phyloP scores from a whole-genome alignment of 192 early-diverging fungal species.

The Haplosporangium gracile region DNA sequence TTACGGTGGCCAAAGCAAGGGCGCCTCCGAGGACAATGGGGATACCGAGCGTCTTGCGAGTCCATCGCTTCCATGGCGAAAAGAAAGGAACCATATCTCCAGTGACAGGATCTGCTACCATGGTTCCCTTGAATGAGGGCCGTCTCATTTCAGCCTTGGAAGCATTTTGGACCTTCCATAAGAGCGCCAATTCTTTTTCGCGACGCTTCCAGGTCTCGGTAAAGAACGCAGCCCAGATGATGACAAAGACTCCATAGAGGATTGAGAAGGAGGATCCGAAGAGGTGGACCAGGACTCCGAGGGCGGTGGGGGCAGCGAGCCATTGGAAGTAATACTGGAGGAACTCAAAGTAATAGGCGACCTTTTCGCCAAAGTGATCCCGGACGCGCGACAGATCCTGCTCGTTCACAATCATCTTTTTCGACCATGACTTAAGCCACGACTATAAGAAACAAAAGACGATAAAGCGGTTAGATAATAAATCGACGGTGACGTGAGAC shows the following conservation, averaged over 20 bases:
- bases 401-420: conserved; percentile 82
- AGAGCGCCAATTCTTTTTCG: conserved; percentile 76
- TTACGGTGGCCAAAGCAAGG: conserved; percentile 67
- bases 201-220: conserved; percentile 88
- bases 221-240: conserved; percentile 78
- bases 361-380: conserved; percentile 90
- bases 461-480: neutral
- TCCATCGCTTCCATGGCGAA: conserved; percentile 78
- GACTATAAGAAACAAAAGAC: conserved; percentile 35
- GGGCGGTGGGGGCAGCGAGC: conserved; percentile 74
- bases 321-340: conserved; percentile 89
- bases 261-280: conserved; percentile 69
- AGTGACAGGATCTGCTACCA: conserved; percentile 73
- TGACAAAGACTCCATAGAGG: conserved; percentile 73
- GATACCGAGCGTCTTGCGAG: conserved; percentile 67
- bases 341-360: conserved; percentile 96
- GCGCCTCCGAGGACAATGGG: conserved; percentile 73
- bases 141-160: conserved; percentile 73
- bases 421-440: conserved; percentile 88
- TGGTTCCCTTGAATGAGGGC: conserved; percentile 73
- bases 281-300: conserved; percentile 74
- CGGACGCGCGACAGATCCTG: conserved; percentile 82
- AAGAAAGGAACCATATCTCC: conserved; percentile 82
- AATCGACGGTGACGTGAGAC: conserved; percentile 3
- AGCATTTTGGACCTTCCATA: conserved; percentile 81